Evolutionary conservation across 768 basidiomycete genomes (phyloP).

Genomic region (Mycena amicta): DNA sequence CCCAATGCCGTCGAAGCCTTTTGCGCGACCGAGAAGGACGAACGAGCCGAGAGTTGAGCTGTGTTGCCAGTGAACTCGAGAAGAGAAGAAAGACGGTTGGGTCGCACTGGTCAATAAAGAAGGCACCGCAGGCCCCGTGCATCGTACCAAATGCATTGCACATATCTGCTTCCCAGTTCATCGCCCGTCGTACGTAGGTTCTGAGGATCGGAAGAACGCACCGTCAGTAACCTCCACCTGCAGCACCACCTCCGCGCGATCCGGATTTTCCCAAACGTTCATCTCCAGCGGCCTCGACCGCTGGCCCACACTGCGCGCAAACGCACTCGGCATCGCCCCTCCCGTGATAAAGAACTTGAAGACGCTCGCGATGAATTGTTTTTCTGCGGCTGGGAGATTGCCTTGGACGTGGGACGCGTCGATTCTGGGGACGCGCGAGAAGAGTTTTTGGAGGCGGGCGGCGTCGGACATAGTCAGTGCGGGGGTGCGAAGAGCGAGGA

Average conservation of each 20-base stretch:
- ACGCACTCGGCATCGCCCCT: neutral
- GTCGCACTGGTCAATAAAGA: conserved; percentile 57
- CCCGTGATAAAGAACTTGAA: neutral
- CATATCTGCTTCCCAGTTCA: conserved; percentile 43
- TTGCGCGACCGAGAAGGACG: conserved; percentile 36
- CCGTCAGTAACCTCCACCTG: neutral
- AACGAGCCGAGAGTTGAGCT: neutral
- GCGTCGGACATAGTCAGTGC: too few species aligned
- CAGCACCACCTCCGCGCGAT: neutral
- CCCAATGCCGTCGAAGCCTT: conserved; percentile 45
- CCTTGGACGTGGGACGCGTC: neutral
- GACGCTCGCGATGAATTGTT: neutral
- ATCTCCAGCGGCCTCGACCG: neutral
- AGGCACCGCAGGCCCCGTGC: conserved; percentile 61
- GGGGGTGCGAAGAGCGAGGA: too few species aligned
- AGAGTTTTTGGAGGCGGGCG: neutral
- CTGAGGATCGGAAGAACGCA: too few species aligned
- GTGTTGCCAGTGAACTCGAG: neutral
- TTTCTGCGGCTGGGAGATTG: neutral
- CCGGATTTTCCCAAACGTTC: neutral
- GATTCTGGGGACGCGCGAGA: neutral
- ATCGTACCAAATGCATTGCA: conserved; percentile 48
- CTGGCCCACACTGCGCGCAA: neutral
- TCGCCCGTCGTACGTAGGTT: too few species aligned
- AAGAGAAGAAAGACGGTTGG: neutral